A percentile compares a stretch with the other conserved stretches of the same genome.
These are phyloP conservation scores for Botrytis aclada DNA, from an alignment of 2,329 filamentous ascomycete species.

Conservation along the genomic window DNA sequence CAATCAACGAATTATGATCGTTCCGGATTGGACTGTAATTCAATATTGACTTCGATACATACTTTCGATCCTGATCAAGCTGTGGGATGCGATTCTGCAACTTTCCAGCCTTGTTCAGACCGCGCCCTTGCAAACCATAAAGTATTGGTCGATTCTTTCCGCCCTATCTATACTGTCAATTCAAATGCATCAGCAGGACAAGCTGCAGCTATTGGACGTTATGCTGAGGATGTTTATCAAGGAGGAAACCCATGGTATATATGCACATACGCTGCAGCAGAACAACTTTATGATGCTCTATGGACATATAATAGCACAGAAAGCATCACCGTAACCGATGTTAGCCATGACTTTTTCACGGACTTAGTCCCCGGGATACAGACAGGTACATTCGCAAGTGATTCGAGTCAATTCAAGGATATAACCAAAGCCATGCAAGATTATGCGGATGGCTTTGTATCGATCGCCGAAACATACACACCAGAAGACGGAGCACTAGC, in stretches of 20 bases:
- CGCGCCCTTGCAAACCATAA: constrained; percentile 72
- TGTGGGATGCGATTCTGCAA: constrained; percentile 62
- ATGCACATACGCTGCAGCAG: constrained; percentile 59
- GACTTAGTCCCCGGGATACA: constrained; percentile 57
- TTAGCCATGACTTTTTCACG: constrained; percentile 68
- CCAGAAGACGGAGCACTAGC: constrained; percentile 57
- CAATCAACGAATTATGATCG: constrained; percentile 50
- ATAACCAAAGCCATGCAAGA: constrained; percentile 55
- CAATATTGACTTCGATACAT: constrained; percentile 62
- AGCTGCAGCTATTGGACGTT: constrained; percentile 63
- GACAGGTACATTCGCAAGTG: constrained; percentile 61
- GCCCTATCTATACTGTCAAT: constrained; percentile 64
- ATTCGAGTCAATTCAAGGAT: constrained; percentile 51
- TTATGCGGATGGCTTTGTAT: constrained; percentile 59
- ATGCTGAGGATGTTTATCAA: constrained; percentile 70
- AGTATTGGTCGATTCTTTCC: constrained; percentile 69
- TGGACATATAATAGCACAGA: constrained; percentile 66
- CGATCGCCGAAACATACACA: constrained; percentile 49
- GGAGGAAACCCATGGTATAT: constrained; percentile 70
- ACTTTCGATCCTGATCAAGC: constrained; percentile 59
- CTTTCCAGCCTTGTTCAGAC: constrained; percentile 62
- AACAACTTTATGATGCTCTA: constrained; percentile 55
- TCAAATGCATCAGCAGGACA: constrained; percentile 55
- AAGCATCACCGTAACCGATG: constrained; percentile 59
- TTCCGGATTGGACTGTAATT: constrained; percentile 69